Evolutionary conservation across 2,329 filamentous ascomycete species (phyloP).

Genomic region (Proliferodiscus dingleyae): DNA sequence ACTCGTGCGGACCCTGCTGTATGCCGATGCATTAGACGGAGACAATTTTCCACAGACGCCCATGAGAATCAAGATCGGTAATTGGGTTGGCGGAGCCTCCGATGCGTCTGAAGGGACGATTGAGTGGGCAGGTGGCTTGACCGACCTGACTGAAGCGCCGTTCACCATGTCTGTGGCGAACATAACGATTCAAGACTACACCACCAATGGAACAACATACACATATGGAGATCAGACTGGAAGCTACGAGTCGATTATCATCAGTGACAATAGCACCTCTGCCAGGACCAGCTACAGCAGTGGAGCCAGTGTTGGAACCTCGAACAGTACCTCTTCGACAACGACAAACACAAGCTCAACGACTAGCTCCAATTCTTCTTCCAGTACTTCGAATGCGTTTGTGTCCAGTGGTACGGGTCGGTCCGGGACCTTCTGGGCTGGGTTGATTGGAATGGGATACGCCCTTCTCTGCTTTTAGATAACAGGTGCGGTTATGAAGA

Average conservation of each 20-base stretch:
- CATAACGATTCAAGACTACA: slow-evolving; percentile 50
- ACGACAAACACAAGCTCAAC: too few relatives aligned
- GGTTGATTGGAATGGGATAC: too few relatives aligned
- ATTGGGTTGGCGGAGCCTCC: slow-evolving; percentile 58
- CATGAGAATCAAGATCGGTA: slow-evolving; percentile 63
- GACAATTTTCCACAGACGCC: slow-evolving; percentile 69
- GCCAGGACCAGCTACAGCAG: too few relatives aligned
- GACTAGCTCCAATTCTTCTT: too few relatives aligned
- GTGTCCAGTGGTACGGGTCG: too few relatives aligned
- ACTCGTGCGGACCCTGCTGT: slow-evolving; percentile 56
- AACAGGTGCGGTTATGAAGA: too few relatives aligned
- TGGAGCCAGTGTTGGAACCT: too few relatives aligned
- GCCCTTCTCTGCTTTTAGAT: too few relatives aligned
- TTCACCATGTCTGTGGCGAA: slow-evolving; percentile 71
- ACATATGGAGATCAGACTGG: slow-evolving; percentile 57
- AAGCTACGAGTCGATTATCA: slow-evolving; percentile 44
- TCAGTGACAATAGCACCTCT: background rate
- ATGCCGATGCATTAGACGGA: slow-evolving; percentile 55
- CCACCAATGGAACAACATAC: slow-evolving; percentile 54
- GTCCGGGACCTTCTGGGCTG: too few relatives aligned
- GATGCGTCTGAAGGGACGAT: slow-evolving; percentile 51
- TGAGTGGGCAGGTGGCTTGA: slow-evolving; percentile 64
- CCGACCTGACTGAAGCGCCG: slow-evolving; percentile 59
- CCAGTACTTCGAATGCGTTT: too few relatives aligned
- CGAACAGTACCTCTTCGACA: too few relatives aligned